Percentiles rank a stretch among this genome's conserved stretches.
phyloP scores from a whole-genome alignment of 306 rosid genomes.

The Alnus rubra region DNA sequence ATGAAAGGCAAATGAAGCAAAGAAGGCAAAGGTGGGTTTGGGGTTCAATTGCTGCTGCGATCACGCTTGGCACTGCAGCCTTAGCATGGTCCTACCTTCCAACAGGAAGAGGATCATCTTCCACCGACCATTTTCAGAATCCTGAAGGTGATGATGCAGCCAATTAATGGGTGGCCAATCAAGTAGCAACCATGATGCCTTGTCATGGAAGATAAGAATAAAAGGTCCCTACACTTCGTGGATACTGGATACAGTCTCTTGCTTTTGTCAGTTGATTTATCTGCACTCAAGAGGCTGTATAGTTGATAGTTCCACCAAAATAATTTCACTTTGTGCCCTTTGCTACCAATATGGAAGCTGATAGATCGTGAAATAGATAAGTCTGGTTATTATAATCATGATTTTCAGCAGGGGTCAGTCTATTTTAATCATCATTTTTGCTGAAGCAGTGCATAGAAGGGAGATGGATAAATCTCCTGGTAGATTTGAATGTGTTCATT shows the following conservation, averaged over 20 bases:
- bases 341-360: conserved; percentile 21
- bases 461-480: background rate
- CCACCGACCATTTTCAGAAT: conserved; percentile 28
- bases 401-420: background rate
- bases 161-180: conserved; percentile 31
- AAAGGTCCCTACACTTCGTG: conserved; percentile 34
- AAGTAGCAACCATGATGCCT: conserved; percentile 24
- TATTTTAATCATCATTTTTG: background rate
- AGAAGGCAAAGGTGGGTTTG: conserved; percentile 86
- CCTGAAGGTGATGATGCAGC: conserved; percentile 43
- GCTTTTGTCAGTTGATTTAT: conserved; percentile 37
- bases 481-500: background rate
- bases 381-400: conserved; percentile 10
- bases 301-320: conserved; percentile 30
- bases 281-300: conserved; percentile 39
- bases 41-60: conserved; percentile 73
- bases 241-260: conserved; percentile 27
- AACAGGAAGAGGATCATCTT: conserved; percentile 42
- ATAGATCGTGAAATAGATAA: conserved; percentile 27
- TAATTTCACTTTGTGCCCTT: conserved; percentile 17
- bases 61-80: conserved; percentile 64
- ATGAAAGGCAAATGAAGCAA: conserved; percentile 65
- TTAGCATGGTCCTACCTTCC: conserved; percentile 81
- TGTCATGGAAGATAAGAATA: conserved; percentile 45
- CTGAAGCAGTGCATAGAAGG: conserved; percentile 1